Conservation (phyloP, 768 basidiomycete genomes). For the Termitomyces sp. region DNA sequence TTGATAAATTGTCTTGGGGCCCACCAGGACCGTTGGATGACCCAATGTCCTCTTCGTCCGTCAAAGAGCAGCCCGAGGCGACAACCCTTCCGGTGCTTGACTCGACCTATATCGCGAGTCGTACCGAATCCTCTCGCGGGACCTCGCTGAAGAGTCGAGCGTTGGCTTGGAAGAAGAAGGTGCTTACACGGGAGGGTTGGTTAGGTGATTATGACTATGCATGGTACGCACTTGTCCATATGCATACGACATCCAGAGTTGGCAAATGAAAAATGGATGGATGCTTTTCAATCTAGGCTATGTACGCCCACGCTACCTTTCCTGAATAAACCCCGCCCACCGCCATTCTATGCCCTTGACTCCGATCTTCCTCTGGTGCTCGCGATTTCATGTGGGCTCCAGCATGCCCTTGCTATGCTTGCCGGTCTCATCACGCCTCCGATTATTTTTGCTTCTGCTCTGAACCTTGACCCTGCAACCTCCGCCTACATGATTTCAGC, state of each 20-base stretch:
- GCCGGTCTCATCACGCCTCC: slow-evolving; percentile 82
- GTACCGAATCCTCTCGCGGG: background rate
- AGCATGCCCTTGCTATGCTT: slow-evolving; percentile 80
- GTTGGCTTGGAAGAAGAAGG: slow-evolving; percentile 25
- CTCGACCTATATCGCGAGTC: background rate
- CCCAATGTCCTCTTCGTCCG: slow-evolving; percentile 3
- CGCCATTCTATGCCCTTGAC: slow-evolving; percentile 77
- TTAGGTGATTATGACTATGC: slow-evolving; percentile 81
- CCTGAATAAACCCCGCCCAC: slow-evolving; percentile 33
- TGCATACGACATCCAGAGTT: background rate
- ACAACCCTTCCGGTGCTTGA: slow-evolving; percentile 9
- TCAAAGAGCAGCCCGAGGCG: slow-evolving; percentile 13
- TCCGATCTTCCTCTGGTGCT: slow-evolving; percentile 70
- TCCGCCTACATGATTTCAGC: slow-evolving; percentile 81
- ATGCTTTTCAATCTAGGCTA: slow-evolving; percentile 35
- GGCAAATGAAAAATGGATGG: background rate
- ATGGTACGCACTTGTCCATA: slow-evolving; percentile 33
- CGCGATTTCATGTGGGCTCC: slow-evolving; percentile 69
- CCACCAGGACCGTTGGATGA: background rate
- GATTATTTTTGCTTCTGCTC: slow-evolving; percentile 67
- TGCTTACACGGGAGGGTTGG: slow-evolving; percentile 62
- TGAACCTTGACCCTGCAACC: slow-evolving; percentile 54
- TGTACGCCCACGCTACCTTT: slow-evolving; percentile 70
- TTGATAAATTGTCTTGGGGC: background rate
- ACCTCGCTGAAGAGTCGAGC: background rate